Evolutionary conservation across 306 rosid genomes (phyloP).

Genomic region (Argentina anserina): DNA sequence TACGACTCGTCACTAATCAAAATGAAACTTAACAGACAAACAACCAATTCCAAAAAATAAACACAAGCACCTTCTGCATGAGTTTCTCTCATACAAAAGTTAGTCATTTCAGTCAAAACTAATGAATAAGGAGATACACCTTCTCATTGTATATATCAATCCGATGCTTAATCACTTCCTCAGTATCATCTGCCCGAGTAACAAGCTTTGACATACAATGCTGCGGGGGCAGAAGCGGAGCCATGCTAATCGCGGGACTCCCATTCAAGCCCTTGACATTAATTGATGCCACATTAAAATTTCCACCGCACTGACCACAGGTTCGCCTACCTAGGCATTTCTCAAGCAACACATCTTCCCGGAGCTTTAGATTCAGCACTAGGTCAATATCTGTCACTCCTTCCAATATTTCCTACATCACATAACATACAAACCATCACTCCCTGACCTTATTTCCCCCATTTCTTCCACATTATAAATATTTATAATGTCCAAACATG

Average conservation of each 20-base stretch:
- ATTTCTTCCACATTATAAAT: background rate
- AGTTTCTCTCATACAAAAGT: background rate
- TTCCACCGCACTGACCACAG: conserved; percentile 76
- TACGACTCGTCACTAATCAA: conserved; percentile 9
- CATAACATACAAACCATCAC: conserved; percentile 5
- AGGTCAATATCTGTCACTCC: conserved; percentile 80
- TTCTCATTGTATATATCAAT: conserved; percentile 72
- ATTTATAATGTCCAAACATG: too few species aligned
- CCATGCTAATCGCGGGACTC: conserved; percentile 69
- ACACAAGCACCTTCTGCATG: background rate
- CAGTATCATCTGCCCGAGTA: conserved; percentile 83
- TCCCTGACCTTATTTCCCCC: conserved; percentile 2
- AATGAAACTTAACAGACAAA: background rate
- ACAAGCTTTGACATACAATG: conserved; percentile 78
- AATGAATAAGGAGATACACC: conserved; percentile 41
- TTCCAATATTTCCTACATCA: conserved; percentile 76
- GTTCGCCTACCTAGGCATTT: conserved; percentile 94
- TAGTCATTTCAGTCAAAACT: background rate
- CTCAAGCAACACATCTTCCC: conserved; percentile 79
- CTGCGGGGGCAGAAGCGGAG: conserved; percentile 90
- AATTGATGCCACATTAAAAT: conserved; percentile 82
- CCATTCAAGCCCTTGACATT: conserved; percentile 68
- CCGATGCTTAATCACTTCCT: conserved; percentile 72
- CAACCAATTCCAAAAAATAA: conserved; percentile 3
- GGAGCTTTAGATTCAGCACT: conserved; percentile 86